These are phyloP conservation scores for Xylaria sp. DNA, from an alignment of 2,329 filamentous ascomycete genomes.

Conservation along the genomic window DNA sequence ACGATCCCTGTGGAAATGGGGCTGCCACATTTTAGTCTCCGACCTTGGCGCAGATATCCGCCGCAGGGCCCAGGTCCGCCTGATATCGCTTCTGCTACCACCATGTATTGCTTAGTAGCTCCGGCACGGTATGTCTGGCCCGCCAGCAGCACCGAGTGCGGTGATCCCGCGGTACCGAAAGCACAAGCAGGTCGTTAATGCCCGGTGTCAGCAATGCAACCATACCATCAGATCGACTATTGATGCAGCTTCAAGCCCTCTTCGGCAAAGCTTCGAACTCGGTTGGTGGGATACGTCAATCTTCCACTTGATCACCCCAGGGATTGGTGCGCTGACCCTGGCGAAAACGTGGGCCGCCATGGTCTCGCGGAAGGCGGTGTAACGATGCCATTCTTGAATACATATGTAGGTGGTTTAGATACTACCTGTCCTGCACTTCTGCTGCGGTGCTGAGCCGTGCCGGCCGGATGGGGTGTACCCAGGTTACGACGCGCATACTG, in stretches of 20 bases:
- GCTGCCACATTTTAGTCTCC: background rate
- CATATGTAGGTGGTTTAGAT: too few relatives aligned
- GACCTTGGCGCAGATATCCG: background rate
- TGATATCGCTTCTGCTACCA: background rate
- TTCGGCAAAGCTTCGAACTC: background rate
- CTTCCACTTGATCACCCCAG: background rate
- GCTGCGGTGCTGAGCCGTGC: too few relatives aligned
- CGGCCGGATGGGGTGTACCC: too few relatives aligned
- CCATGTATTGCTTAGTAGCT: background rate
- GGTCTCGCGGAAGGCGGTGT: background rate
- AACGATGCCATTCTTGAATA: background rate
- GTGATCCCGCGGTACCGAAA: background rate
- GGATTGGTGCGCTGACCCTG: background rate
- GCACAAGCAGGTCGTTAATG: background rate
- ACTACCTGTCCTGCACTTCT: too few relatives aligned
- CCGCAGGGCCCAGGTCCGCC: background rate
- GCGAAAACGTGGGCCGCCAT: background rate
- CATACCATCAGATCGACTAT: background rate
- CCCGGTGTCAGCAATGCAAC: background rate
- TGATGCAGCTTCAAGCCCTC: background rate
- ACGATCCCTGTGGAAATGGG: too few relatives aligned
- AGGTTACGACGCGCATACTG: background rate
- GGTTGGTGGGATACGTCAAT: background rate
- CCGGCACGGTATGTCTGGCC: background rate
- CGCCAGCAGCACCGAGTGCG: background rate